Evolutionary conservation across 2,329 filamentous ascomycete species (phyloP), one percentile per base, ranked within the genome.

Genomic region (Metarhizium anisopliae): DNA sequence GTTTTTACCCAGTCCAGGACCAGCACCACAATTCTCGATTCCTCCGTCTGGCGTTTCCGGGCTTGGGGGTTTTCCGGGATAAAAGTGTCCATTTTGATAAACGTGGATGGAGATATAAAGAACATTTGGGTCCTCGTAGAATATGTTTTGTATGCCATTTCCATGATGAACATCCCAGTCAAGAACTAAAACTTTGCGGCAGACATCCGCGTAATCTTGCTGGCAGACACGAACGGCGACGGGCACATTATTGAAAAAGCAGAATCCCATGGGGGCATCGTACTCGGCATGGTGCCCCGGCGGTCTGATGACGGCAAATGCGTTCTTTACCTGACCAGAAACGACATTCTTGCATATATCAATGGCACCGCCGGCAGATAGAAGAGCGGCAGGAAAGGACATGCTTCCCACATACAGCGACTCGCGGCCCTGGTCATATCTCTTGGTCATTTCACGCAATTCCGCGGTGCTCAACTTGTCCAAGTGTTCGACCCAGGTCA

Each of bases 181-280:
- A 7, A 99, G 77, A 61, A 99, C 94, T 55, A 99, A 72, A 20
- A 99, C 83, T 71, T 95, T 97, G 55, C 90, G 85, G 66, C 93
- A 96, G 8, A 75, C 74, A 3, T 93, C 83, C 1, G 89, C 89
- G 62, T 89, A 94, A 58, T 91, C 85, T 54, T 80, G 75, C 68
- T 96, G 91, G 67, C 92, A 96, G 13, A 92, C 88, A 58, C 84
- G 87, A n/a, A 91, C 86, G 1, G 92, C 93, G 57, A 99, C 88
- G 20, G 90, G 91, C 3, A 97, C 94, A 66, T 99, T 99, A 74
- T 99, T 96, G 75, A 97, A 97, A 57, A 97, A 82, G 69, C 94
- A 99, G 67, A 99, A 99, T 0, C 94, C 94, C 80, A 96, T 94
- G 1, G 93, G 83, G 40, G 85, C 78, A 64, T 94, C 81, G 56